Percentiles rank a stretch among this genome's conserved stretches.
Conservation (phyloP, 495 filamentous ascomycete species). For the Pyronema domesticum region DNA sequence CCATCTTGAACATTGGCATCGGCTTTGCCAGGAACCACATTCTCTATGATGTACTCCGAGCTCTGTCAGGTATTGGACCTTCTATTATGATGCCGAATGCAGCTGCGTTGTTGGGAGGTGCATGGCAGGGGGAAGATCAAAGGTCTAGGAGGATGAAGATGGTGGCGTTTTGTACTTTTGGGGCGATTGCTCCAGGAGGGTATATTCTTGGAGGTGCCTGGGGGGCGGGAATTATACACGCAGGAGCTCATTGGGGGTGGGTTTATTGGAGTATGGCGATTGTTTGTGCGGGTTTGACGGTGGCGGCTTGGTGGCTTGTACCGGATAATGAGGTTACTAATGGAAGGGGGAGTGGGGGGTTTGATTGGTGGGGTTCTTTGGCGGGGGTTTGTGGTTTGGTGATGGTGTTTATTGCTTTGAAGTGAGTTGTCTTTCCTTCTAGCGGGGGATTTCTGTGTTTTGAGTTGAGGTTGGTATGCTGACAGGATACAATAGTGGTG, state of each 20-base stretch:
- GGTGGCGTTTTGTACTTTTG: constrained; percentile 47
- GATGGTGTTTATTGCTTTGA: constrained; percentile 24
- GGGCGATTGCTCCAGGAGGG: constrained; percentile 41
- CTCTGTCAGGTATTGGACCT: constrained; percentile 43
- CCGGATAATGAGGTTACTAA: constrained; percentile 29
- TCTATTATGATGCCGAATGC: constrained; percentile 45
- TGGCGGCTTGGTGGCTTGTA: constrained; percentile 31
- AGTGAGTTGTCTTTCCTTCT: constrained; percentile 5
- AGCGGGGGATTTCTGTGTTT: background rate
- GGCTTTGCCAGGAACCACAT: constrained; percentile 32
- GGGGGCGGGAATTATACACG: constrained; percentile 31
- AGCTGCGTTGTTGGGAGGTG: constrained; percentile 41
- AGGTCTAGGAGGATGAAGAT: constrained; percentile 31
- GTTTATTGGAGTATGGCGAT: constrained; percentile 40
- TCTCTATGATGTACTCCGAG: constrained; percentile 41
- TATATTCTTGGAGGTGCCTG: constrained; percentile 35
- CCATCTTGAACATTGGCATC: constrained; percentile 37
- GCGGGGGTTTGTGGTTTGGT: constrained; percentile 39
- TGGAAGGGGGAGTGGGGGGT: constrained; percentile 11
- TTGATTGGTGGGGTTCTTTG: constrained; percentile 35
- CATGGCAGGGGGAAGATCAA: constrained; percentile 33
- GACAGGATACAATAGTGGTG: constrained; percentile 32
- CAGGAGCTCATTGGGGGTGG: constrained; percentile 49
- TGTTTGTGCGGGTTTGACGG: constrained; percentile 27
- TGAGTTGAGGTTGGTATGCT: background rate